phyloP scores from a whole-genome alignment of 345 rosid genomes.

The Sisymbrium altissimum region DNA sequence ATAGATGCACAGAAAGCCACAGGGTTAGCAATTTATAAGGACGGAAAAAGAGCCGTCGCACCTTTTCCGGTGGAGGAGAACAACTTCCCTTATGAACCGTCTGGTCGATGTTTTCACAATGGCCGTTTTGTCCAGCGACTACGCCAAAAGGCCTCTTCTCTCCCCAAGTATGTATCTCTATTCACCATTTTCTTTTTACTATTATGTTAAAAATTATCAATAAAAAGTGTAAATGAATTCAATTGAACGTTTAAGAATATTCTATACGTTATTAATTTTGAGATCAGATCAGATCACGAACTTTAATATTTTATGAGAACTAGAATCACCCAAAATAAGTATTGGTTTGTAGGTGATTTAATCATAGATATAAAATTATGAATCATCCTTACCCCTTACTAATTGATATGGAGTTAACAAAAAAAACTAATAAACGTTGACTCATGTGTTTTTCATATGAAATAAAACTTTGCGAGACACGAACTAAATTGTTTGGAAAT shows the following conservation, averaged over 20 bases:
- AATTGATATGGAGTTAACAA: neutral
- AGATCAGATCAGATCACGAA: neutral
- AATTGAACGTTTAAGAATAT: neutral
- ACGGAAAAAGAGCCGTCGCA: neutral
- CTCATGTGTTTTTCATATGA: neutral
- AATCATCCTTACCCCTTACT: neutral
- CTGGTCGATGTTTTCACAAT: conserved; percentile 27
- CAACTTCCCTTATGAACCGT: conserved; percentile 22
- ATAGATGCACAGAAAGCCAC: conserved; percentile 33
- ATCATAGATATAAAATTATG: neutral
- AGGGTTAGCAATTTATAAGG: conserved; percentile 16
- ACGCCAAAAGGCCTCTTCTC: conserved; percentile 36
- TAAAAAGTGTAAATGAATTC: neutral
- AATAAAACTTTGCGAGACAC: neutral
- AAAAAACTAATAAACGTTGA: neutral
- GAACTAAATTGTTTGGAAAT: neutral
- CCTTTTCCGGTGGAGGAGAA: conserved; percentile 23
- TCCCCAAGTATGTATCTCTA: conserved; percentile 18
- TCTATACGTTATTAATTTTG: neutral
- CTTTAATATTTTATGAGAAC: neutral
- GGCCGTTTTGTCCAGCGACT: conserved; percentile 35
- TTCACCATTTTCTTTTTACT: neutral
- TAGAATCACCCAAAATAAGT: neutral
- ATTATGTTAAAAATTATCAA: neutral
- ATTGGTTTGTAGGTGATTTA: neutral